Percentiles rank a stretch among this genome's conserved stretches.
Evolutionary conservation across 306 rosid species (phyloP).

Genomic region (Trifolium dubium): DNA sequence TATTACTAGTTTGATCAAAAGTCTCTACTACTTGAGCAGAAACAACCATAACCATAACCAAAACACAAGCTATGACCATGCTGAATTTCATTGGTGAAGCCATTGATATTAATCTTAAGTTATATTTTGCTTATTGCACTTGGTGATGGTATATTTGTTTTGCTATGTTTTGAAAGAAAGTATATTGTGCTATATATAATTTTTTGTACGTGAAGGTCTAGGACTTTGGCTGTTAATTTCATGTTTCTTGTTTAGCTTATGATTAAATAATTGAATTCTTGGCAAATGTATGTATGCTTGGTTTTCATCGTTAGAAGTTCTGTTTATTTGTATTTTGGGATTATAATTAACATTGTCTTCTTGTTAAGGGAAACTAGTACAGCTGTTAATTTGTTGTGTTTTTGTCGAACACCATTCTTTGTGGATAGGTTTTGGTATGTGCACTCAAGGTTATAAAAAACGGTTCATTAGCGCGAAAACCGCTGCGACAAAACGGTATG

Average conservation of each 20-base stretch:
- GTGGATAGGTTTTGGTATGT: not conserved
- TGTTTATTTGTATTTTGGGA: conserved; percentile 4
- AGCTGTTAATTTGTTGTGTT: not conserved
- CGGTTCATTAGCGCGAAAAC: no score
- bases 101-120: conserved; percentile 20
- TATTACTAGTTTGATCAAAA: no score
- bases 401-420: not conserved
- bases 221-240: conserved; percentile 17
- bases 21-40: no score
- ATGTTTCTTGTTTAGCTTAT: conserved; percentile 29
- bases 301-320: conserved; percentile 34
- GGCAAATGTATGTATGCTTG: conserved; percentile 20
- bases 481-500: no score
- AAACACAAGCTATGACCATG: conserved; percentile 46
- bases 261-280: conserved; percentile 3
- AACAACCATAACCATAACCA: conserved; percentile 44
- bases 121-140: not conserved
- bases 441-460: no score
- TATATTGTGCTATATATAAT: conserved; percentile 21
- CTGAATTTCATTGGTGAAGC: conserved; percentile 42
- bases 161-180: conserved; percentile 27
- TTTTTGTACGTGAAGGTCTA: conserved; percentile 14
- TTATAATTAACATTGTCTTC: not conserved
- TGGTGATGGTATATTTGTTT: not conserved
- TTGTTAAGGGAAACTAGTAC: not conserved